Percentiles rank a stretch among this genome's conserved stretches.
phyloP scores from a whole-genome alignment of 345 rosid genomes.

The Aegle marmelos region DNA sequence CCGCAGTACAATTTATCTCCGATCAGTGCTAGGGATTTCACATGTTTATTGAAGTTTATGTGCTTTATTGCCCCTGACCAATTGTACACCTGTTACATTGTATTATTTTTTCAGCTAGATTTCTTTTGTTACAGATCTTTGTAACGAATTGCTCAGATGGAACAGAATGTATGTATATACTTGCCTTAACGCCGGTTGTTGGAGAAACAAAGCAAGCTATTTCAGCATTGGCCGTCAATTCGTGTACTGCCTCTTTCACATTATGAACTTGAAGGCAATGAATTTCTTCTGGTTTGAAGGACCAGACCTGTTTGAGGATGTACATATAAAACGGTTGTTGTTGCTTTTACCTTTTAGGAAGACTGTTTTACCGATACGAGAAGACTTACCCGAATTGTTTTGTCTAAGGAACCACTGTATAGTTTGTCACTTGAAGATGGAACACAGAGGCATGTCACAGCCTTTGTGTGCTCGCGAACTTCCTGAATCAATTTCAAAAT shows the following conservation, averaged over 20 bases:
- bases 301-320: conserved; percentile 44
- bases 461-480: conserved; percentile 54
- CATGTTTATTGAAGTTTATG: conserved; percentile 45
- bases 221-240: conserved; percentile 40
- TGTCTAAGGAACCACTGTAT: conserved; percentile 66
- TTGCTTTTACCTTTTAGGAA: background rate
- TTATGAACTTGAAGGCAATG: conserved; percentile 63
- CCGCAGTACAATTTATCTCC: conserved; percentile 54
- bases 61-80: conserved; percentile 61
- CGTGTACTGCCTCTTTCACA: conserved; percentile 51
- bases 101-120: background rate
- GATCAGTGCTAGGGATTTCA: conserved; percentile 46
- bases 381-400: conserved; percentile 53
- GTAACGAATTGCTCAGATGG: background rate
- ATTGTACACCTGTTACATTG: conserved; percentile 43
- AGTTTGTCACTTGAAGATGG: conserved; percentile 51
- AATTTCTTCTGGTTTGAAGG: conserved; percentile 47
- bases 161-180: background rate
- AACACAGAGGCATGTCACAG: conserved; percentile 52
- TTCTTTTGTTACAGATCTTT: background rate
- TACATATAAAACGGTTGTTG: background rate
- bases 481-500: conserved; percentile 44
- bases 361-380: background rate
- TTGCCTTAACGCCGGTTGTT: conserved; percentile 60
- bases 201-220: conserved; percentile 52